Evolutionary conservation across 805 yeast genomes (phyloP).

Genomic region (Candida ficus): DNA sequence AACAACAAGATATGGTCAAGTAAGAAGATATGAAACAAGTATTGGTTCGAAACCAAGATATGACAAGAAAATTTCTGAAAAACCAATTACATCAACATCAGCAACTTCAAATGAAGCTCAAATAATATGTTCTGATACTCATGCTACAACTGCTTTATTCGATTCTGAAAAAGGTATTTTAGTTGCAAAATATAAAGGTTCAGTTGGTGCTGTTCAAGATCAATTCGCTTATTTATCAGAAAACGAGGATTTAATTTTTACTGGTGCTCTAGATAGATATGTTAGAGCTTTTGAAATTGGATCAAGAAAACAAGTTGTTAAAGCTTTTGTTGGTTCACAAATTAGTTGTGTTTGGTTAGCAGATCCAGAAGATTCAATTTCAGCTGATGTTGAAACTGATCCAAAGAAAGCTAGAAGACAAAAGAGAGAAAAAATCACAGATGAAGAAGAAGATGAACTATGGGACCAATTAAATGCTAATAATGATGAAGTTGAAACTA

Average conservation of each 20-base stretch:
- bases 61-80: slow-evolving; percentile 50
- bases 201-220: slow-evolving; percentile 61
- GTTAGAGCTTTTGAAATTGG: slow-evolving; percentile 67
- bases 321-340: slow-evolving; percentile 74
- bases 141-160: slow-evolving; percentile 55
- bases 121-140: slow-evolving; percentile 69
- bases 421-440: slow-evolving; percentile 14
- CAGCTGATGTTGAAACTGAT: slow-evolving; percentile 22
- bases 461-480: slow-evolving; percentile 36
- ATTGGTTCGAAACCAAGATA: slow-evolving; percentile 64
- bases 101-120: slow-evolving; percentile 28
- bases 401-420: slow-evolving; percentile 33
- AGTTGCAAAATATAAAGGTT: slow-evolving; percentile 70
- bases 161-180: slow-evolving; percentile 46
- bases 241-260: slow-evolving; percentile 44
- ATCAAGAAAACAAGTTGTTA: slow-evolving; percentile 53
- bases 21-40: slow-evolving; percentile 66
- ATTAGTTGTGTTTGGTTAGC: slow-evolving; percentile 47
- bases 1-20: slow-evolving; percentile 69
- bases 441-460: slow-evolving; percentile 31
- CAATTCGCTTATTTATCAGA: slow-evolving; percentile 21
- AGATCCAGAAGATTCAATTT: slow-evolving; percentile 36
- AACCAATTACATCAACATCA: slow-evolving; percentile 41
- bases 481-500: slow-evolving; percentile 11
- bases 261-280: slow-evolving; percentile 88